A percentile compares a stretch with the other conserved stretches of the same genome.
Conservation (phyloP, 305 asterid species). For the Galium porrigens region DNA sequence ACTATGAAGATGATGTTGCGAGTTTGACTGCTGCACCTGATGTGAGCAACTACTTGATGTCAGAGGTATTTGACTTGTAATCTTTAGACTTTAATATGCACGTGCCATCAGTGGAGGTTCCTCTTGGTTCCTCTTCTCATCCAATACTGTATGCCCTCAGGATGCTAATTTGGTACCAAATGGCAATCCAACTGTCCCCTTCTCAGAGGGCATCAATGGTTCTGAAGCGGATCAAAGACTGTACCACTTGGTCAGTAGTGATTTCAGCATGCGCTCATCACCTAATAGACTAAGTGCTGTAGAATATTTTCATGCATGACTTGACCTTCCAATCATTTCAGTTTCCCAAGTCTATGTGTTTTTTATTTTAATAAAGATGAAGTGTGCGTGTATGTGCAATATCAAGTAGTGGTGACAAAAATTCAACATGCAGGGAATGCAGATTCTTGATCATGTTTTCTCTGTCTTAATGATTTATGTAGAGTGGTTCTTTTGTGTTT, state of each 20-base stretch:
- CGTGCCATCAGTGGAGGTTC: constrained; percentile 10
- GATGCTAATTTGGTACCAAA: constrained; percentile 52
- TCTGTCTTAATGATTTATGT: neutral
- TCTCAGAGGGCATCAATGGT: constrained; percentile 68
- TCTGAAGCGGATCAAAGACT: constrained; percentile 60
- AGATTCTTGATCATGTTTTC: neutral
- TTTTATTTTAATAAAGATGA: neutral
- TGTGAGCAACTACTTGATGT: constrained; percentile 77
- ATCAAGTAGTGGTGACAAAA: neutral
- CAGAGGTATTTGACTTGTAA: constrained; percentile 44
- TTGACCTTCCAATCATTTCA: neutral
- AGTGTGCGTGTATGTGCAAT: neutral
- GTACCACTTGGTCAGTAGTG: constrained; percentile 35
- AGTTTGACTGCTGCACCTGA: constrained; percentile 71
- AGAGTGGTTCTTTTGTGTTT: constrained; percentile 5
- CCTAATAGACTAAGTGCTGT: neutral
- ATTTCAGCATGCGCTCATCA: neutral
- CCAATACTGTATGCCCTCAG: constrained; percentile 24
- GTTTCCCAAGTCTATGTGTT: neutral
- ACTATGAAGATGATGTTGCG: constrained; percentile 65
- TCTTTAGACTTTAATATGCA: neutral
- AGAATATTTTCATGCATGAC: constrained; percentile 1
- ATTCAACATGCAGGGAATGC: too few species aligned
- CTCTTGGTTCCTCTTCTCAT: constrained; percentile 9
- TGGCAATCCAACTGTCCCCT: constrained; percentile 48